Evolutionary conservation across 257 asterid genomes (phyloP), one percentile per base, ranked within the genome.

Genomic region (Jasminum sambac): DNA sequence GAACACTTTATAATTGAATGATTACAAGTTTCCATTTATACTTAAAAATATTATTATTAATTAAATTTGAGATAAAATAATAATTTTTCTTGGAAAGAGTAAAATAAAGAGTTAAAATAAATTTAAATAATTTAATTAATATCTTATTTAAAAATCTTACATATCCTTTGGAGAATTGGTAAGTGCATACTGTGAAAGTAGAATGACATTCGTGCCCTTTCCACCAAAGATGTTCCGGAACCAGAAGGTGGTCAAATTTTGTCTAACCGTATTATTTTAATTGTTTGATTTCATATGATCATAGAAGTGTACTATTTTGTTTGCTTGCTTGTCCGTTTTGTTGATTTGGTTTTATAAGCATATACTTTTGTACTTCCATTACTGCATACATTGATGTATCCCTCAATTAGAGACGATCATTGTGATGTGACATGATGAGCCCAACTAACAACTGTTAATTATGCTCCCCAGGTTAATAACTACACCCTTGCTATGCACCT

Each of bases 401-500:
- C 17, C 60, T 11, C 9, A 30, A 30, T 30, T 30, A 30, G 4
- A 1, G 1, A 30, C 4, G 36, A 30, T 30, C 4, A 30, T 30
- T 30, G 36, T 30, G 36, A 30, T 25, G 6, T 52, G 14, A 19
- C 61, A 17, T 52, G 17, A 21, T n/a, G 24, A 48, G 58, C 23
- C 58, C 24, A 10, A 6, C 57, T 6, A 48, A 48, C 24, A 48
- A 48, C 5, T 63, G 23, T 63, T 62, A 37, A 68, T 38, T 64
- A 13, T 55, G 74, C 72, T 69, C 38, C 43, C 69, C 84, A 88
- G 95, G 84, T 84, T 11, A 83, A 81, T 78, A 84, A 88, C 70
- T 88, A 86, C 75, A 91, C 97, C 34, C 90, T 91, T 19, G 63
- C 93, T 17, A 83, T 91, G 96, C 97, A 91, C 77, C 95, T 87